A percentile compares a stretch with the other conserved stretches of the same genome.
Conservation (phyloP, 2,329 filamentous ascomycete species). For the Bertia moriformis region DNA sequence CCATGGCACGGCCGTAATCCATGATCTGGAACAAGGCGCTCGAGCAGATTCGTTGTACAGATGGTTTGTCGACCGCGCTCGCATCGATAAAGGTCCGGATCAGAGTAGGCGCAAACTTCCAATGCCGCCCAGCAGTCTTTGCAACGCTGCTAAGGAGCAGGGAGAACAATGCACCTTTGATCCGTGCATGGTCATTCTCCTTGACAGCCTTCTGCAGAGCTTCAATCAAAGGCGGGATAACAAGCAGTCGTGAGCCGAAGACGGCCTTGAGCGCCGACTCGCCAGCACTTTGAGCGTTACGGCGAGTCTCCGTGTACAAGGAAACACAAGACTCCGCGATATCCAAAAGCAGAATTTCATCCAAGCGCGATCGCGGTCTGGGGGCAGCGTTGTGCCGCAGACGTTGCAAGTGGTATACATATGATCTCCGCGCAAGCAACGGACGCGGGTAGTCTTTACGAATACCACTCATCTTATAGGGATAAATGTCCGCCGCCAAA, state of each 20-base stretch:
- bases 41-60: conserved; percentile 76
- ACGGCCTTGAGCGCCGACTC: conserved; percentile 88
- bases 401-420: conserved; percentile 89
- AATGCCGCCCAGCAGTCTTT: conserved; percentile 78
- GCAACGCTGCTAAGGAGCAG: conserved; percentile 76
- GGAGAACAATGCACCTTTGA: conserved; percentile 89
- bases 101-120: conserved; percentile 84
- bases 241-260: conserved; percentile 71
- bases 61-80: conserved; percentile 80
- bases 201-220: conserved; percentile 67
- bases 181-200: conserved; percentile 70
- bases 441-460: conserved; percentile 86
- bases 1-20: conserved; percentile 80
- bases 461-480: conserved; percentile 87
- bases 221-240: conserved; percentile 76
- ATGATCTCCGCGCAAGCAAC: conserved; percentile 79
- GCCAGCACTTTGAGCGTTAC: conserved; percentile 78
- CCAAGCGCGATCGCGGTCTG: conserved; percentile 75
- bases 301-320: conserved; percentile 85
- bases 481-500: conserved; percentile 71
- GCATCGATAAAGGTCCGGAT: conserved; percentile 83
- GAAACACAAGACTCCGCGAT: conserved; percentile 82
- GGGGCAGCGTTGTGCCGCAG: conserved; percentile 84
- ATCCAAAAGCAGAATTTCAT: conserved; percentile 72
- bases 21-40: conserved; percentile 73